These are phyloP conservation scores for Ganoderma leucocontextum DNA, from an alignment of 1,284 basidiomycete genomes.

Conservation along the genomic window DNA sequence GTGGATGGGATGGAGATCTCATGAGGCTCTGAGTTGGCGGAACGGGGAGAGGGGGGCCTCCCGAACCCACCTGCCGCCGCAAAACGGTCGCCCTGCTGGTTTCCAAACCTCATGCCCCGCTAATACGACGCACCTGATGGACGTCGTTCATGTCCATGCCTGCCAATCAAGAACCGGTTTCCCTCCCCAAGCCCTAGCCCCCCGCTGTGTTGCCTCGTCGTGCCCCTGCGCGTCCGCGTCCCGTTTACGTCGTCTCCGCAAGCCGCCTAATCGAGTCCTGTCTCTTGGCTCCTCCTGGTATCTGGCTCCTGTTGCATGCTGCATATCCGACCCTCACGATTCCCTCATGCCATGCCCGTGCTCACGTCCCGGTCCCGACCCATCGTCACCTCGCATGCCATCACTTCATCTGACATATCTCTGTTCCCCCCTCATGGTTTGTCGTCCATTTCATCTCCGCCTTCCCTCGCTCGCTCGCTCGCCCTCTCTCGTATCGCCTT, in stretches of 20 bases:
- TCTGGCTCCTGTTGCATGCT: slow-evolving; percentile 25
- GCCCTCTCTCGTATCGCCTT: background rate
- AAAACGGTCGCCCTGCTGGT: slow-evolving; percentile 13
- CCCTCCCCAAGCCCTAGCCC: background rate
- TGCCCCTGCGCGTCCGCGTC: background rate
- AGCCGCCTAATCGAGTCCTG: slow-evolving; percentile 14
- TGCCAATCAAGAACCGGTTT: slow-evolving; percentile 7
- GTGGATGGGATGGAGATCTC: slow-evolving; percentile 33
- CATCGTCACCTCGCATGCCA: background rate
- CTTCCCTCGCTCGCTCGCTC: slow-evolving; percentile 5
- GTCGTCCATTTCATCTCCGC: slow-evolving; percentile 16
- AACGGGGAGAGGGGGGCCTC: background rate
- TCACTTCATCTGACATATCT: background rate
- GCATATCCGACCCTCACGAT: slow-evolving; percentile 24
- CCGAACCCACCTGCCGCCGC: slow-evolving; percentile 4
- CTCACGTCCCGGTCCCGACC: slow-evolving; percentile 1
- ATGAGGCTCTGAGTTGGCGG: slow-evolving; percentile 23
- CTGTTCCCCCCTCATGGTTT: background rate
- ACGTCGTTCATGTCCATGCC: slow-evolving; percentile 6
- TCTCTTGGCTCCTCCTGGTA: slow-evolving; percentile 9
- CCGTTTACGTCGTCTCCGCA: slow-evolving; percentile 6
- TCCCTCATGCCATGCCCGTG: slow-evolving; percentile 13
- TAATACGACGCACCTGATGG: background rate
- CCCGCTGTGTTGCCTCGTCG: background rate
- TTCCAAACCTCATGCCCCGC: background rate